These are phyloP conservation scores for Pyricularia grisea DNA, from an alignment of 2,329 filamentous ascomycete genomes.

Conservation along the genomic window DNA sequence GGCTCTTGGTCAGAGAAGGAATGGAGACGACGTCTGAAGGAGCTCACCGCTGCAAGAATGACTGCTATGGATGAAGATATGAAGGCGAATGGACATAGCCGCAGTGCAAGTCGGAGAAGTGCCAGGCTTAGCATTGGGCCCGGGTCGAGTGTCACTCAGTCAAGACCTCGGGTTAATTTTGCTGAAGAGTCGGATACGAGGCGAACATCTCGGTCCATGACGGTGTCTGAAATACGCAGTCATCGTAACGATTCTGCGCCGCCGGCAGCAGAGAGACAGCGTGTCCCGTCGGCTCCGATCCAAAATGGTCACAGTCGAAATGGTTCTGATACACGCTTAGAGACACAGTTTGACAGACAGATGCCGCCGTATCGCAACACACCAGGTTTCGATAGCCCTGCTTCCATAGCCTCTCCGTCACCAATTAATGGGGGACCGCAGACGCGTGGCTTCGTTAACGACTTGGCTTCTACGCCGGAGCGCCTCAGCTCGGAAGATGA, in stretches of 20 bases:
- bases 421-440: constrained; percentile 19
- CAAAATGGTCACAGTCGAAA: constrained; percentile 32
- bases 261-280: constrained; percentile 29
- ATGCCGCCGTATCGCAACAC: constrained; percentile 6
- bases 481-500: constrained; percentile 50
- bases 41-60: constrained; percentile 75
- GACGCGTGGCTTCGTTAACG: constrained; percentile 28
- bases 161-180: constrained; percentile 45
- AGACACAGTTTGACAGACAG: constrained; percentile 10
- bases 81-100: constrained; percentile 25
- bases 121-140: constrained; percentile 46
- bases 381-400: constrained; percentile 1
- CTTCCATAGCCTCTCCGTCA: neutral
- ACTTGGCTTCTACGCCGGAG: constrained; percentile 38
- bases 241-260: constrained; percentile 41
- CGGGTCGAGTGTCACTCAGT: constrained; percentile 14
- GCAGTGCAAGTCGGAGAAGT: constrained; percentile 49
- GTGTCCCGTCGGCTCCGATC: constrained; percentile 18
- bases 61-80: constrained; percentile 46
- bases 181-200: constrained; percentile 42
- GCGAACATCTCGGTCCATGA: constrained; percentile 43
- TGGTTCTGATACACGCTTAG: constrained; percentile 34
- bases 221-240: constrained; percentile 27
- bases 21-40: constrained; percentile 84
- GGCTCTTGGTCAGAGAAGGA: constrained; percentile 73